Base-by-base conservation (phyloP, 2,329 filamentous ascomycete species). In the Rhynchosporium agropyri region DNA sequence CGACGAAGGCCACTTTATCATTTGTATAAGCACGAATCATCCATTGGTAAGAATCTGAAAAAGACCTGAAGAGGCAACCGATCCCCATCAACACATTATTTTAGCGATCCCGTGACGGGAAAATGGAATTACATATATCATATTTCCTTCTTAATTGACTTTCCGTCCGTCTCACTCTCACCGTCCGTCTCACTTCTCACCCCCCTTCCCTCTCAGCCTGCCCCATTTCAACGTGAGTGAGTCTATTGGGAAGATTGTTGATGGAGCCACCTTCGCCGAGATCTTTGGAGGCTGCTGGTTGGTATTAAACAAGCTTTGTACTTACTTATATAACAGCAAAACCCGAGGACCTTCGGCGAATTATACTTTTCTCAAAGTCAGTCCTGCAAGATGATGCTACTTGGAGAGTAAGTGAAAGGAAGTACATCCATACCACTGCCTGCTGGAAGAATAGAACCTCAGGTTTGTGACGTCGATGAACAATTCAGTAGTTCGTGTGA, bases 141-240 rank as follows among this genome's bases (percentile, higher is more conserved):
- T 54, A 40, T 54, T 54, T 54, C 36, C 51, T 54, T 54, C 33
- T 54, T 54, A 33, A 42, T 54, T 36, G 28, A 36, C 28, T 42
- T 42, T 33, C 51, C 38, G 5, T 42, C 51, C 33, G 33, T 54
- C 51, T 54, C 36, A 40, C 51, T 54, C 36, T 42, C 36, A 40
- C 3, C 20, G 20, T 20, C 20, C 20, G 20, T 20, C 20, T 20
- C 20, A 20, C 20, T 20, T 20, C 20, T 20, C 20, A 20, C 20
- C 20, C 20, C 20, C 20, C 20, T 20, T 20, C 20, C 33, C 20
- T 36, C 33, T 36, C 33, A 36, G 33, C 33, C 33, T 50, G 12
- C 51, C 51, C 26, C n/a, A 54, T 54, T 13, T 54, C n/a, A 20
- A 40, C 28, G 10, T 28, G 36, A 40, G 10, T 28, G 36, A 40